These are phyloP conservation scores for Cryptococcus depauperatus DNA, from an alignment of 1,284 basidiomycete species.

Conservation along the genomic window DNA sequence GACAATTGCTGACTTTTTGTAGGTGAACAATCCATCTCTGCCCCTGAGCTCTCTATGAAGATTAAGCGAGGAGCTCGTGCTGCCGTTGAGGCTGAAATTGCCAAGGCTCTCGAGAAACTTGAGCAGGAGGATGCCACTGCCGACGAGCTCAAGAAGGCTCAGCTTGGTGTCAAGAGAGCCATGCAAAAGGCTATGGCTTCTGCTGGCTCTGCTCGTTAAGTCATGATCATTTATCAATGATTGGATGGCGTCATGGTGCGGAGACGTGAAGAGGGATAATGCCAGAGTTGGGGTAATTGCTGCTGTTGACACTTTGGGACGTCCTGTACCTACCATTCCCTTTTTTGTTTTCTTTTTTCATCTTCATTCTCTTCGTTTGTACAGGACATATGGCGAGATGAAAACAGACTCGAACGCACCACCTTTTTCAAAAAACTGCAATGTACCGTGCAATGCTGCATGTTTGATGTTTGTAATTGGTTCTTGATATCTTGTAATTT, in stretches of 20 bases:
- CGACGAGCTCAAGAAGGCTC: conserved; percentile 88
- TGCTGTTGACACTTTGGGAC: background rate
- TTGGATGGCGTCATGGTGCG: background rate
- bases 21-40: conserved; percentile 45
- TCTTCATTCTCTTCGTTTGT: conserved; percentile 4
- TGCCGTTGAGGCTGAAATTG: conserved; percentile 90
- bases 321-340: conserved; percentile 1
- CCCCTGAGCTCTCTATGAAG: conserved; percentile 77
- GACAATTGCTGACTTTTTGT: background rate
- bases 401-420: conserved; percentile 1
- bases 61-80: conserved; percentile 89
- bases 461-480: too few species aligned
- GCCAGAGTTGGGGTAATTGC: background rate
- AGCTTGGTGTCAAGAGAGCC: conserved; percentile 84
- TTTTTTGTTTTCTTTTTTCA: conserved; percentile 1
- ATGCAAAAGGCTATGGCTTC: conserved; percentile 77
- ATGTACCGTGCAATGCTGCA: too few species aligned
- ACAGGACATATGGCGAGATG: conserved; percentile 5
- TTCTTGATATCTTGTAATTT: too few species aligned
- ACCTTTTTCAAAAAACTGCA: too few species aligned
- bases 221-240: too few species aligned
- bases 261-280: background rate
- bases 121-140: conserved; percentile 87
- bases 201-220: conserved; percentile 38
- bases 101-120: conserved; percentile 89